Evolutionary conservation across 306 rosid genomes (phyloP).

Genomic region (Vachellia collinsii): DNA sequence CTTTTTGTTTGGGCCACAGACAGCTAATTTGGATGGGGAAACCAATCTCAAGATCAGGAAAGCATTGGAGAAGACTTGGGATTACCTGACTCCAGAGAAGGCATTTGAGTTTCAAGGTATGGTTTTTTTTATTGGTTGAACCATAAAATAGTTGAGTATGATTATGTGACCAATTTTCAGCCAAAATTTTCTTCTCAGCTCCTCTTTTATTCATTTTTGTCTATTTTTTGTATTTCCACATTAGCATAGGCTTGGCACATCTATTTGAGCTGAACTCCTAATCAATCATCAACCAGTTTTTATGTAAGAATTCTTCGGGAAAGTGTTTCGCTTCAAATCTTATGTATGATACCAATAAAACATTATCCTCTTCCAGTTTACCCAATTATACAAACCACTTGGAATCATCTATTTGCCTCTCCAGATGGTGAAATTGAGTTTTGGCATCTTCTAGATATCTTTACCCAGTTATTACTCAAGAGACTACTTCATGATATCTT

Average conservation of each 20-base stretch:
- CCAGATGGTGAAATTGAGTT: conserved; percentile 8
- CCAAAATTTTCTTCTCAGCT: neutral
- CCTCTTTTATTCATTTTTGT: conserved; percentile 5
- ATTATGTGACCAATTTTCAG: conserved; percentile 18
- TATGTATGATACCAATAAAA: conserved; percentile 9
- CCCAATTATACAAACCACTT: neutral
- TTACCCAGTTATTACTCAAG: too few species aligned
- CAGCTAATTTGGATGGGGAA: conserved; percentile 98
- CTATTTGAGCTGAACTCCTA: conserved; percentile 10
- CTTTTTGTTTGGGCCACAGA: conserved; percentile 53
- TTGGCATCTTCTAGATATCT: too few species aligned
- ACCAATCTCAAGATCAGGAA: conserved; percentile 94
- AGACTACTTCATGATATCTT: too few species aligned
- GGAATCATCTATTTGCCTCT: neutral
- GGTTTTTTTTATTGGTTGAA: conserved; percentile 22
- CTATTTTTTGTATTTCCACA: neutral
- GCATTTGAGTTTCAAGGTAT: conserved; percentile 89
- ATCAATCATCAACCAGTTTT: conserved; percentile 16
- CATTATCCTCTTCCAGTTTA: conserved; percentile 3
- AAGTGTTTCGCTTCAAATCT: conserved; percentile 33
- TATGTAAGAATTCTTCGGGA: conserved; percentile 10
- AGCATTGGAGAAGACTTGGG: conserved; percentile 97
- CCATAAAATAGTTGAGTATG: conserved; percentile 13
- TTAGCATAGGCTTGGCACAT: neutral
- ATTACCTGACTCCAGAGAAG: conserved; percentile 76